A percentile compares a stretch with the other conserved stretches of the same genome.
Conservation (phyloP, 345 rosid species). For the Acer campestre region DNA sequence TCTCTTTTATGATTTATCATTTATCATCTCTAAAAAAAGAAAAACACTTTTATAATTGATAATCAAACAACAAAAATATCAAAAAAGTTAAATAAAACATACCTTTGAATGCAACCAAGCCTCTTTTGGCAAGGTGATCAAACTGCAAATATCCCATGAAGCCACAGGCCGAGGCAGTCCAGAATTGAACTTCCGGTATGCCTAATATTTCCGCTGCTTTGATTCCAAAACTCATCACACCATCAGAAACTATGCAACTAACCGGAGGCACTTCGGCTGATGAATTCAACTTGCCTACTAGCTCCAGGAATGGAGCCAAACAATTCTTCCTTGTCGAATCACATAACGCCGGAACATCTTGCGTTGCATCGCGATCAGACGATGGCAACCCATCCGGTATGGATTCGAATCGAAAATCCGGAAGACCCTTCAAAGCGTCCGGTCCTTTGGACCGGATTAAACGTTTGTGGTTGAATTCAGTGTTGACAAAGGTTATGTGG, state of each 20-base stretch:
- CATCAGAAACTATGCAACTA: constrained; percentile 27
- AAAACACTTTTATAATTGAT: too few relatives aligned
- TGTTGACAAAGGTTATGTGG: constrained; percentile 30
- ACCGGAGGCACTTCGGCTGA: constrained; percentile 15
- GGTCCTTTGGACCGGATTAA: constrained; percentile 18
- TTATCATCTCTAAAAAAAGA: too few relatives aligned
- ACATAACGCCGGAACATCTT: constrained; percentile 17
- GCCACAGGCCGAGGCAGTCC: constrained; percentile 36
- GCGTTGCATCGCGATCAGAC: constrained; percentile 19
- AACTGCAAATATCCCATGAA: constrained; percentile 26
- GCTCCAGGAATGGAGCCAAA: constrained; percentile 24
- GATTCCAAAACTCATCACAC: constrained; percentile 26
- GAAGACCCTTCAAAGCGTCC: constrained; percentile 14
- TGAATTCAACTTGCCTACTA: constrained; percentile 16
- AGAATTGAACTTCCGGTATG: constrained; percentile 28
- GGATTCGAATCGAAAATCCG: constrained; percentile 26
- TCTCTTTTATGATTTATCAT: too few relatives aligned
- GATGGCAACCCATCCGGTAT: constrained; percentile 27
- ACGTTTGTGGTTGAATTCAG: constrained; percentile 28
- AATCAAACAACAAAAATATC: too few relatives aligned
- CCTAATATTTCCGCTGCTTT: constrained; percentile 28
- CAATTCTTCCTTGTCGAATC: constrained; percentile 17
- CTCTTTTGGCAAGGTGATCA: constrained; percentile 27
- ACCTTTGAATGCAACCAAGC: constrained; percentile 31
- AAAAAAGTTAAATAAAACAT: not conserved